Evolutionary conservation across 208 protist genomes (phyloP).

Genomic region (Trypanosoma melophagium): DNA sequence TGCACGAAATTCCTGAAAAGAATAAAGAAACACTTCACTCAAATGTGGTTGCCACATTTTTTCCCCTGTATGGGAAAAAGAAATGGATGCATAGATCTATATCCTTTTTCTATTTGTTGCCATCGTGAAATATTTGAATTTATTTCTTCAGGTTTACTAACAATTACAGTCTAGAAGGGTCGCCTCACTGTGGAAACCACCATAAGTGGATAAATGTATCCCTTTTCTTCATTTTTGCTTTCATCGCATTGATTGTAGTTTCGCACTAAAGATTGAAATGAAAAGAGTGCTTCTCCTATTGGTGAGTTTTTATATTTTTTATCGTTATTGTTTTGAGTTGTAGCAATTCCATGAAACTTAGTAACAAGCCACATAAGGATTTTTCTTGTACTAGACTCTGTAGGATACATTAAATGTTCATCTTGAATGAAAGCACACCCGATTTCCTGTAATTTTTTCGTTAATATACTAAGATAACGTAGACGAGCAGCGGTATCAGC

Average conservation of each 20-base stretch:
- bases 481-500: background rate
- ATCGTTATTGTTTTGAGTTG: background rate
- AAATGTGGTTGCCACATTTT: background rate
- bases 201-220: too few species aligned
- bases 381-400: background rate
- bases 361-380: background rate
- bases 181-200: too few species aligned
- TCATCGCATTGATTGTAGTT: too few species aligned
- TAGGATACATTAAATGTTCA: conserved; percentile 2
- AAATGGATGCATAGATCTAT: too few species aligned
- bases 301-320: background rate
- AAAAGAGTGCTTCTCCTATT: too few species aligned
- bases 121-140: too few species aligned
- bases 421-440: background rate
- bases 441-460: background rate
- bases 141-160: too few species aligned
- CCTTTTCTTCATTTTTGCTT: too few species aligned
- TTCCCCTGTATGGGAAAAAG: background rate
- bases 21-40: background rate
- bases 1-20: background rate
- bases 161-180: too few species aligned
- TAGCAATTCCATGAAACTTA: background rate
- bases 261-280: too few species aligned
- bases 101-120: too few species aligned
- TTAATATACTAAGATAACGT: background rate